A percentile compares a stretch with the other conserved stretches of the same genome.
phyloP scores from a whole-genome alignment of 768 basidiomycete genomes.

The Tremella yokohamensis region DNA sequence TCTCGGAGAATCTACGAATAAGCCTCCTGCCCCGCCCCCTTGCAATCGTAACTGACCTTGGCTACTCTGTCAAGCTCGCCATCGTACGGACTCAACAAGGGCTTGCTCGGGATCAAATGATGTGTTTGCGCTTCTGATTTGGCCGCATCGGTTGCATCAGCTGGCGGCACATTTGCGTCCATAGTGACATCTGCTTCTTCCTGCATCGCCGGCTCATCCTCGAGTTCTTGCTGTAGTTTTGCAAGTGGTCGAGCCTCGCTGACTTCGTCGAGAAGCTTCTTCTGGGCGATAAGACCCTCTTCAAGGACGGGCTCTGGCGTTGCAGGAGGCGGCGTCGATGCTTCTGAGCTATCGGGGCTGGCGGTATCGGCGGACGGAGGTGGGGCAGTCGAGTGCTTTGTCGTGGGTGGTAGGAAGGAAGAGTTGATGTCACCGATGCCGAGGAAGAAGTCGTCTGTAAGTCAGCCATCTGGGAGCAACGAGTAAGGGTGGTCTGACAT shows the following conservation, averaged over 20 bases:
- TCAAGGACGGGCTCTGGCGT: conserved; percentile 52
- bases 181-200: conserved; percentile 41
- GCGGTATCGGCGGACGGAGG: conserved; percentile 4
- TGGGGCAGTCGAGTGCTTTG: conserved; percentile 1
- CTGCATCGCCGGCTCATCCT: conserved; percentile 14
- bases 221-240: conserved; percentile 68
- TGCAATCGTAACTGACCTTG: conserved; percentile 56
- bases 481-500: conserved; percentile 56
- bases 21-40: neutral
- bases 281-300: conserved; percentile 66
- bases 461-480: neutral
- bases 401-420: conserved; percentile 61
- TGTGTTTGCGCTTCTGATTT: neutral
- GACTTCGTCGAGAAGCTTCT: conserved; percentile 74
- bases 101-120: conserved; percentile 48
- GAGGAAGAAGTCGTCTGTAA: conserved; percentile 89
- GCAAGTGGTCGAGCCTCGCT: conserved; percentile 81
- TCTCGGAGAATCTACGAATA: conserved; percentile 67
- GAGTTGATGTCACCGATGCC: conserved; percentile 99
- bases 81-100: conserved; percentile 83
- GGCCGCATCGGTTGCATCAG: conserved; percentile 10
- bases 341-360: conserved; percentile 25
- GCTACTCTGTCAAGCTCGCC: conserved; percentile 72
- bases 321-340: conserved; percentile 22
- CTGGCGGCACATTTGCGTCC: conserved; percentile 53